Percentiles rank a stretch among this genome's conserved stretches.
Evolutionary conservation across 2,329 filamentous ascomycete genomes (phyloP).

Genomic region (Stagonosporopsis cucurbitacearum): DNA sequence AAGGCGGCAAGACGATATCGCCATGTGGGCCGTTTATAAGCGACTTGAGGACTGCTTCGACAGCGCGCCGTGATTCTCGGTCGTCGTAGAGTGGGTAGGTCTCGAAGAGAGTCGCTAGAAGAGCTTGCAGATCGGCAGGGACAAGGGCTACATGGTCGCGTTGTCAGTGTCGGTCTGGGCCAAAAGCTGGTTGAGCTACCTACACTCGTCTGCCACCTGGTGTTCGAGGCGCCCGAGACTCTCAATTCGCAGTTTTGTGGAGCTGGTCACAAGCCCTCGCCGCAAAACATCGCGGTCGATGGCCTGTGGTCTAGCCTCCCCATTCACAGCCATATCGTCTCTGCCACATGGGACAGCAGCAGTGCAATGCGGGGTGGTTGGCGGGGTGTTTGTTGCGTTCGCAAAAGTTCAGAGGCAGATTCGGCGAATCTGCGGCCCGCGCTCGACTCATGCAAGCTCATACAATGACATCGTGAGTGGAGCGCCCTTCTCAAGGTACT

Average conservation of each 20-base stretch:
- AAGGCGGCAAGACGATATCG: conserved; percentile 64
- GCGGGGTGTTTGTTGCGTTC: conserved; percentile 31
- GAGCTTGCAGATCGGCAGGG: conserved; percentile 53
- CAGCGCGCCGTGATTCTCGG: conserved; percentile 80
- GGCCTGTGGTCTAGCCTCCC: conserved; percentile 40
- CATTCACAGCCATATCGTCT: conserved; percentile 47
- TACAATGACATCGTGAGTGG: conserved; percentile 31
- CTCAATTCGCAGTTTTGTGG: conserved; percentile 55
- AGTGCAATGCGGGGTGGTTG: conserved; percentile 32
- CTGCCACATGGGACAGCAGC: conserved; percentile 37
- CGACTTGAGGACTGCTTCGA: conserved; percentile 77
- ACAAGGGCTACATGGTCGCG: conserved; percentile 47
- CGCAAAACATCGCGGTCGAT: conserved; percentile 47
- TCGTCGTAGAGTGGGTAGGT: conserved; percentile 90
- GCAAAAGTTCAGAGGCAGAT: conserved; percentile 26
- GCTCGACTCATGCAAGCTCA: conserved; percentile 20
- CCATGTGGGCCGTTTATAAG: conserved; percentile 67
- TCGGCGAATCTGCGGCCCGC: conserved; percentile 17
- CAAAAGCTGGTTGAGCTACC: conserved; percentile 26
- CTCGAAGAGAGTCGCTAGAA: conserved; percentile 79
- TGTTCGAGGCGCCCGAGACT: conserved; percentile 55
- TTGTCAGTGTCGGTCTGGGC: conserved; percentile 20
- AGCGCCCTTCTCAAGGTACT: conserved; percentile 24
- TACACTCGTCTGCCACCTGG: conserved; percentile 53
- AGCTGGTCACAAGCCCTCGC: conserved; percentile 54